Conservation (phyloP, 2,329 filamentous ascomycete species). For the Fusarium poae region DNA sequence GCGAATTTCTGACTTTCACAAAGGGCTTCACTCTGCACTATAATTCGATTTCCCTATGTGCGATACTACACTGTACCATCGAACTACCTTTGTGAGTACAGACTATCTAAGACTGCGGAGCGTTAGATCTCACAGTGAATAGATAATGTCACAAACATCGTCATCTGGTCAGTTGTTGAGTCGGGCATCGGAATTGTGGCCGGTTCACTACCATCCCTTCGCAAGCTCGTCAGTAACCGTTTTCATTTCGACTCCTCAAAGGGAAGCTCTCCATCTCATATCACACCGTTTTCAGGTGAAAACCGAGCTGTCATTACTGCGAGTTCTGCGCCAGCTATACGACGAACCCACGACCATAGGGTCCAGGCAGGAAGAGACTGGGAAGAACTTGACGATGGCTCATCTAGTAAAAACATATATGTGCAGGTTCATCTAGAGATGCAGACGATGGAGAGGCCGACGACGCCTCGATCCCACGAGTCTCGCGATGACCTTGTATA, state of each 20-base stretch:
- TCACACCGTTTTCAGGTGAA: slow-evolving; percentile 6
- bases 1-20: fast-evolving
- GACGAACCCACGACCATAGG: not conserved
- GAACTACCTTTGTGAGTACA: slow-evolving; percentile 28
- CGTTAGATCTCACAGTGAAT: fast-evolving
- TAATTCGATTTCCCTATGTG: slow-evolving; percentile 33
- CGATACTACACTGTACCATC: not conserved
- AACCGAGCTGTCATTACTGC: slow-evolving; percentile 10
- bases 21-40: slow-evolving; percentile 33
- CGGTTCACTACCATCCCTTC: slow-evolving; percentile 25
- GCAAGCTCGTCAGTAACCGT: slow-evolving; percentile 16
- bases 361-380: not conserved
- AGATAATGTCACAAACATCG: slow-evolving; percentile 29
- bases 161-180: slow-evolving; percentile 35
- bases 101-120: fast-evolving
- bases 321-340: not conserved
- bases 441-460: slow-evolving; percentile 4
- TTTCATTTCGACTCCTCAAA: slow-evolving; percentile 15
- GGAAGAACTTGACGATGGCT: slow-evolving; percentile 9
- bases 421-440: slow-evolving; percentile 25
- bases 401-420: slow-evolving; percentile 10
- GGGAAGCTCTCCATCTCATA: slow-evolving; percentile 1
- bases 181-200: slow-evolving; percentile 38
- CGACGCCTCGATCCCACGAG: not conserved
- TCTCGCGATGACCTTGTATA: slow-evolving; percentile 5